These are phyloP conservation scores for Zalaria sp. DNA, from an alignment of 2,329 filamentous ascomycete genomes.

Conservation along the genomic window DNA sequence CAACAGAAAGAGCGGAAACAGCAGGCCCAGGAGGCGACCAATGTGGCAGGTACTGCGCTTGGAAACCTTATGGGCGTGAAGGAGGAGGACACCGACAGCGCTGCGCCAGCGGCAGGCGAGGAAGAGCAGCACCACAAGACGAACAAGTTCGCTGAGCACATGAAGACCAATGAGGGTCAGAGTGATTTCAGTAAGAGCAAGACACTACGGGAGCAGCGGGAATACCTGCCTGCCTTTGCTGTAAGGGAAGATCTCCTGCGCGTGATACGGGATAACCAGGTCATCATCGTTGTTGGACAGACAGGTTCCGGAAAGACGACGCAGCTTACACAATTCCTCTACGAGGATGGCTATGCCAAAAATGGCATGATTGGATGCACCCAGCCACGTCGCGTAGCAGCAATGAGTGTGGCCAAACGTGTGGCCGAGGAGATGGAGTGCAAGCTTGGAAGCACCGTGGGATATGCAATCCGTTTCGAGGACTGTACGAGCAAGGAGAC, in stretches of 20 bases:
- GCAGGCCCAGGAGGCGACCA: conserved; percentile 90
- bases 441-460: conserved; percentile 71
- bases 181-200: conserved; percentile 92
- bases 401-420: conserved; percentile 97
- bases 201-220: conserved; percentile 74
- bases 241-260: conserved; percentile 84
- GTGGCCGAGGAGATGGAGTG: conserved; percentile 98
- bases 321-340: conserved; percentile 87
- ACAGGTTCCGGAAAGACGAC: conserved; percentile 97
- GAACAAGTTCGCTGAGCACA: conserved; percentile 76
- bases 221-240: conserved; percentile 89
- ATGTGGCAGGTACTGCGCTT: conserved; percentile 76
- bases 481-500: conserved; percentile 96
- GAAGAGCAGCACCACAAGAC: conserved; percentile 45
- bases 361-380: conserved; percentile 90
- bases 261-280: conserved; percentile 92
- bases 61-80: conserved; percentile 95
- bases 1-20: conserved; percentile 88
- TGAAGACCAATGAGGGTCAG: conserved; percentile 72
- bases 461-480: conserved; percentile 96
- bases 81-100: conserved; percentile 76
- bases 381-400: conserved; percentile 87
- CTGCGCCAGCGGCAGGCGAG: conserved; percentile 54
- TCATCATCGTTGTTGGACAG: conserved; percentile 91
- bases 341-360: conserved; percentile 87